phyloP scores from a whole-genome alignment of 1,139 yeast genomes.

The Pneumocystis canis region DNA sequence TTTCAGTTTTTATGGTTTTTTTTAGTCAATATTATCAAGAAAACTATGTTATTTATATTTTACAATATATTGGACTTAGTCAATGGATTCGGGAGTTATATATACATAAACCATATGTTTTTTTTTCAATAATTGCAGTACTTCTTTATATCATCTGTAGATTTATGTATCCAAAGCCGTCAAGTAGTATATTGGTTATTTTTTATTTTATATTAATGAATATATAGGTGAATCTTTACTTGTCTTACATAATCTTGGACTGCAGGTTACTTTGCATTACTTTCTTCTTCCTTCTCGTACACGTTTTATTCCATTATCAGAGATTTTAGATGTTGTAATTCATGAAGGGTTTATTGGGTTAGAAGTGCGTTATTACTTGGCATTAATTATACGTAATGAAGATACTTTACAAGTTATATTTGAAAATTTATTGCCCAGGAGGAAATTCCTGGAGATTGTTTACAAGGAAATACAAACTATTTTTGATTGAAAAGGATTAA shows the following conservation, averaged over 20 bases:
- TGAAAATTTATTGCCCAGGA: constrained; percentile 7
- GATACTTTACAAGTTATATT: constrained; percentile 14
- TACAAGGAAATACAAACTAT: constrained; percentile 1
- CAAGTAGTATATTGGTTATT: not conserved
- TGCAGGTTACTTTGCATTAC: not conserved
- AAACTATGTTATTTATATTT: not conserved
- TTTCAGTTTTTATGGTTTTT: not conserved
- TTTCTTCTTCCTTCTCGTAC: not conserved
- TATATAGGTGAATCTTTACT: not conserved
- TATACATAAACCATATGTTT: not conserved
- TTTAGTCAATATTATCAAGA: not conserved
- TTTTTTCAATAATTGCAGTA: not conserved
- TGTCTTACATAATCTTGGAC: not conserved
- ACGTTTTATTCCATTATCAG: constrained; percentile 14
- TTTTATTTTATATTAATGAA: not conserved
- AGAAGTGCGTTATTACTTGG: constrained; percentile 14
- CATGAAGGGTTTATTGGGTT: constrained; percentile 16
- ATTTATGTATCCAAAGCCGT: not conserved
- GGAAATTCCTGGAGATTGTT: not conserved
- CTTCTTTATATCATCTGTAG: not conserved
- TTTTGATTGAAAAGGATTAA: not conserved
- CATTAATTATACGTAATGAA: constrained; percentile 14
- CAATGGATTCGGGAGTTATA: not conserved
- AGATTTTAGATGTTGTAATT: constrained; percentile 14
- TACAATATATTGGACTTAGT: not conserved